phyloP scores from a whole-genome alignment of 441 rosid genomes.

The Viola pubescens region DNA sequence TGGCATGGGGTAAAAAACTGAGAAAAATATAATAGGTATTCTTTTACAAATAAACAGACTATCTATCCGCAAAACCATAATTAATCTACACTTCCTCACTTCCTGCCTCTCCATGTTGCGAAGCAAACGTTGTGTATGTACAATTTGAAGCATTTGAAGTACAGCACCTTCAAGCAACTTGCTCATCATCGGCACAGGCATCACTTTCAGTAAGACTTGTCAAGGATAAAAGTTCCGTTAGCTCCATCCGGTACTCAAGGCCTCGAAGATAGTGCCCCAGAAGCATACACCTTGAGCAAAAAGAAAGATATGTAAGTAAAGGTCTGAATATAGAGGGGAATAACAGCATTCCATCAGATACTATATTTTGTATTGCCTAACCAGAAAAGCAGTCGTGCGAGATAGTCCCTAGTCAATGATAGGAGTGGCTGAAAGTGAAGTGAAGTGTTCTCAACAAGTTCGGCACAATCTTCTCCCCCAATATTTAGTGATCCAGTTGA shows the following conservation, averaged over 20 bases:
- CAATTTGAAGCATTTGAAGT: slow-evolving; percentile 20
- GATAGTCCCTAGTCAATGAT: slow-evolving; percentile 74
- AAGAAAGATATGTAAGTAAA: background rate
- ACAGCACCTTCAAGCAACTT: slow-evolving; percentile 34
- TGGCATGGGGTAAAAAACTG: background rate
- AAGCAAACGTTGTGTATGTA: slow-evolving; percentile 18
- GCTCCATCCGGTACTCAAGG: slow-evolving; percentile 74
- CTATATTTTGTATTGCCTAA: slow-evolving; percentile 22
- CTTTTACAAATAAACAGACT: slow-evolving; percentile 19
- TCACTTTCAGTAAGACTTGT: slow-evolving; percentile 35
- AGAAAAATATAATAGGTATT: slow-evolving; percentile 6
- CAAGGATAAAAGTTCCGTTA: slow-evolving; percentile 57
- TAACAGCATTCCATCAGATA: background rate
- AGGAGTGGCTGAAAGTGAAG: slow-evolving; percentile 75
- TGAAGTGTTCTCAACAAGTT: slow-evolving; percentile 71
- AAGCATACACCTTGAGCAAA: slow-evolving; percentile 65
- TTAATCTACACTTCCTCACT: slow-evolving; percentile 10
- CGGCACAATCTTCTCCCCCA: slow-evolving; percentile 57
- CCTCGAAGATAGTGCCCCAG: slow-evolving; percentile 90
- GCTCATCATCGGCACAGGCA: slow-evolving; percentile 29
- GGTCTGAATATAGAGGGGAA: background rate
- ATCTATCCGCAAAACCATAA: slow-evolving; percentile 14
- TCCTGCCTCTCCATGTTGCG: slow-evolving; percentile 17
- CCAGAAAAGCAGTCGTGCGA: slow-evolving; percentile 95
- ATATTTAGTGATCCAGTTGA: slow-evolving; percentile 36